Conservation (phyloP, 2,329 filamentous ascomycete species). For the Aspergillus sp. region DNA sequence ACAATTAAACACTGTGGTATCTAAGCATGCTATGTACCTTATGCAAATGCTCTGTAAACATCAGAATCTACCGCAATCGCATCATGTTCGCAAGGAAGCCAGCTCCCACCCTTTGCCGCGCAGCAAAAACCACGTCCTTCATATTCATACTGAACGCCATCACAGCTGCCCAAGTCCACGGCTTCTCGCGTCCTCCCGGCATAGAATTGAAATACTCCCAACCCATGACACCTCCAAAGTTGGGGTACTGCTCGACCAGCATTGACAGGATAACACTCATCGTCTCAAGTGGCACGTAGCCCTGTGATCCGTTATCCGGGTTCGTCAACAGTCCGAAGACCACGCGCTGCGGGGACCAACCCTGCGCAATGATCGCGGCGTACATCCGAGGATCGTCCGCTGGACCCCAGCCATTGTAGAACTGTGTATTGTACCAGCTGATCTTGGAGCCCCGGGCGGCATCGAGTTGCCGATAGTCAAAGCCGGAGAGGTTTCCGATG, state of each 20-base stretch:
- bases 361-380: conserved; percentile 41
- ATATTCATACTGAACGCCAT: conserved; percentile 51
- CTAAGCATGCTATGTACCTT: background rate
- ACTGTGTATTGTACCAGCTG: conserved; percentile 83
- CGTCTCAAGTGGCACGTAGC: conserved; percentile 54
- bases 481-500: conserved; percentile 64
- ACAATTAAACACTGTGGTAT: background rate
- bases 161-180: conserved; percentile 71
- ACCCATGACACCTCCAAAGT: conserved; percentile 82
- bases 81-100: conserved; percentile 26
- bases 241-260: conserved; percentile 54
- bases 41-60: background rate
- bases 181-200: conserved; percentile 55
- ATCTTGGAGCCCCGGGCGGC: conserved; percentile 59
- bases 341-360: conserved; percentile 67
- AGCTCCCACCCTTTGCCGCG: conserved; percentile 21
- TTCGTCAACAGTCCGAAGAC: conserved; percentile 78
- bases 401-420: conserved; percentile 85
- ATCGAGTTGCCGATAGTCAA: conserved; percentile 71
- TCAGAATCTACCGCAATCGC: conserved; percentile 12
- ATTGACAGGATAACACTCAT: conserved; percentile 52
- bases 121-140: conserved; percentile 31
- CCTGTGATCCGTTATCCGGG: conserved; percentile 61
- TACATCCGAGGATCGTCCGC: conserved; percentile 46
- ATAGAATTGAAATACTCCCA: conserved; percentile 91